Evolutionary conservation across 2,329 filamentous ascomycete species (phyloP), one percentile per base, ranked within the genome.

Genomic region (Fusarium longipes): DNA sequence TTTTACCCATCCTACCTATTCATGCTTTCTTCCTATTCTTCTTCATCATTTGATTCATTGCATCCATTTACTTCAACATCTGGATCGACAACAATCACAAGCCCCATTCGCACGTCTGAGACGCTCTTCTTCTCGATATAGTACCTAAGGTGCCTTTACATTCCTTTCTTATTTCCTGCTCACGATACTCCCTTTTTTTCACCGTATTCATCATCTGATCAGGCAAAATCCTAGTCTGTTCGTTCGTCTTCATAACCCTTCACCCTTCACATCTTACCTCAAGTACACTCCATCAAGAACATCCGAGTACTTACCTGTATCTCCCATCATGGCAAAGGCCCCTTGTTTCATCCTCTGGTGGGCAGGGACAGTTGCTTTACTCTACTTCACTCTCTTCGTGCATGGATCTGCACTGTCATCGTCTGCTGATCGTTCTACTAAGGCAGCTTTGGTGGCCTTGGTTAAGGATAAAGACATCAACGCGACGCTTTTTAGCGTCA

Each of bases 401-500:
- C 56, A 61, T 51, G 63, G 71, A 22, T 58, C 66, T 22, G 62
- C 50, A 42, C 61, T 58, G 29, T 47, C 66, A 30, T 48, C 65
- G 10, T 42, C 59, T 30, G 18, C 60, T 59, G 76, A 74, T 71
- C 62, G 48, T 12, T 51, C 70, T 33, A 70, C 73, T 33, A 72
- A 73, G 45, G 77, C 77, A 59, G 76, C 76, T 22, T 63, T 79
- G 44, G 73, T 79, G 10, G 70, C 76, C 12, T 61, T 79, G 11
- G 72, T 73, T 20, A 52, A 75, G 42, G 75, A 79, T 43, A 29
- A 70, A 27, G 77, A 79, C 44, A 68, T 78, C 22, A 51, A 70
- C 14, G 70, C 69, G 32, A 65, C 78, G 25, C 66, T 79, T 40
- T 74, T 69, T 22, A 76, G 77, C 18, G 76, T 96, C 82, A 79